A percentile compares a stretch with the other conserved stretches of the same genome.
Evolutionary conservation across 257 asterid genomes (phyloP).

Genomic region (Parsonsia alboflavescens): DNA sequence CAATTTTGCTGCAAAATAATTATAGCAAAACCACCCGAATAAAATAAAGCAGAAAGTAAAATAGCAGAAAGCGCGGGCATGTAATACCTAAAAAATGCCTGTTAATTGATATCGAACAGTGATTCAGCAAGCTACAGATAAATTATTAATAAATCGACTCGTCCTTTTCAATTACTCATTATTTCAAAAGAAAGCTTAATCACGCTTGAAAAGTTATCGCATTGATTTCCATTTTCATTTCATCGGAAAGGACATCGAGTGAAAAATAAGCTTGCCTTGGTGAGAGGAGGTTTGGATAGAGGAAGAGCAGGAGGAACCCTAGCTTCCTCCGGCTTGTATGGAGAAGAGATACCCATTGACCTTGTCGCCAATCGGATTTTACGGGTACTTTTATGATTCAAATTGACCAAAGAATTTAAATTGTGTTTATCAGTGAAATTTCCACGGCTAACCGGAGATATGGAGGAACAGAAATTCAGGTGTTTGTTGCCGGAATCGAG

Average conservation of each 20-base stretch:
- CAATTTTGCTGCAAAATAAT: background rate
- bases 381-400: slow-evolving; percentile 13
- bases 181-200: background rate
- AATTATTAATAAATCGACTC: background rate
- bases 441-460: background rate
- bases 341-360: slow-evolving; percentile 23
- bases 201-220: background rate
- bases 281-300: slow-evolving; percentile 51
- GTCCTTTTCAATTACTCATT: background rate
- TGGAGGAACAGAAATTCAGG: background rate
- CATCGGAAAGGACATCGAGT: background rate
- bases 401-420: background rate
- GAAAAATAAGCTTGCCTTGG: slow-evolving; percentile 39
- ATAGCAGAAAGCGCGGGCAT: background rate
- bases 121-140: background rate
- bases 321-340: slow-evolving; percentile 59
- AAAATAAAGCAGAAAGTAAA: background rate
- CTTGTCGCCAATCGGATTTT: slow-evolving; percentile 28
- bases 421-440: background rate
- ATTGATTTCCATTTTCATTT: background rate
- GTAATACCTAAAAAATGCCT: background rate
- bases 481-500: slow-evolving; percentile 10
- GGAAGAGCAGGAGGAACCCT: slow-evolving; percentile 67
- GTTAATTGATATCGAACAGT: background rate
- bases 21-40: background rate